A percentile compares a stretch with the other conserved stretches of the same genome.
These are phyloP conservation scores for Diaporthe destruens DNA, from an alignment of 2,329 filamentous ascomycete genomes.

Conservation along the genomic window DNA sequence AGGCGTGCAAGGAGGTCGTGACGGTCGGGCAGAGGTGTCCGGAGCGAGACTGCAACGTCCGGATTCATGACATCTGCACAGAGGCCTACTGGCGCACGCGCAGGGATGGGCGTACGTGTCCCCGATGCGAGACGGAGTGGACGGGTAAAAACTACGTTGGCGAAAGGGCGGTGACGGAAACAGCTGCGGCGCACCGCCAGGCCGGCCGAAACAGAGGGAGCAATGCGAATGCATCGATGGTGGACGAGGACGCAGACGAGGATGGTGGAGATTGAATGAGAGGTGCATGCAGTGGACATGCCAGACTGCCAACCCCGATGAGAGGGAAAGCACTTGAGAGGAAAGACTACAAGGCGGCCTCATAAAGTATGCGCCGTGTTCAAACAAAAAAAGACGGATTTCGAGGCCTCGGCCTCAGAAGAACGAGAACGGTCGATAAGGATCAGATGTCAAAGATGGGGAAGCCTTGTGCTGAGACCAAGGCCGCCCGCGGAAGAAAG, in stretches of 20 bases:
- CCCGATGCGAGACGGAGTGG: conserved; percentile 69
- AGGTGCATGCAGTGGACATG: neutral
- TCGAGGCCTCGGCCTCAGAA: neutral
- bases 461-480: neutral
- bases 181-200: conserved; percentile 62
- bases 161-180: conserved; percentile 68
- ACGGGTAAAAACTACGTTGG: conserved; percentile 64
- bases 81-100: conserved; percentile 78
- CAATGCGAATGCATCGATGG: conserved; percentile 52
- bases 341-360: neutral
- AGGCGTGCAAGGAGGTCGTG: conserved; percentile 89
- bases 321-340: neutral
- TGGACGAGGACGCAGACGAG: conserved; percentile 48
- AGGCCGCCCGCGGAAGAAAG: neutral
- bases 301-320: neutral
- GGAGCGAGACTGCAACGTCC: conserved; percentile 73
- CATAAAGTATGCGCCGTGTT: neutral
- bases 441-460: neutral
- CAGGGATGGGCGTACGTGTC: conserved; percentile 68
- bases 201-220: conserved; percentile 54
- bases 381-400: neutral
- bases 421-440: neutral
- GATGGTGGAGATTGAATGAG: conserved; percentile 44
- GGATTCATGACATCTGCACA: conserved; percentile 83
- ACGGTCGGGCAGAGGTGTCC: conserved; percentile 85